Evolutionary conservation across 257 asterid species (phyloP), one percentile per base, ranked within the genome.

Genomic region (Nicotiana obtusifolia): DNA sequence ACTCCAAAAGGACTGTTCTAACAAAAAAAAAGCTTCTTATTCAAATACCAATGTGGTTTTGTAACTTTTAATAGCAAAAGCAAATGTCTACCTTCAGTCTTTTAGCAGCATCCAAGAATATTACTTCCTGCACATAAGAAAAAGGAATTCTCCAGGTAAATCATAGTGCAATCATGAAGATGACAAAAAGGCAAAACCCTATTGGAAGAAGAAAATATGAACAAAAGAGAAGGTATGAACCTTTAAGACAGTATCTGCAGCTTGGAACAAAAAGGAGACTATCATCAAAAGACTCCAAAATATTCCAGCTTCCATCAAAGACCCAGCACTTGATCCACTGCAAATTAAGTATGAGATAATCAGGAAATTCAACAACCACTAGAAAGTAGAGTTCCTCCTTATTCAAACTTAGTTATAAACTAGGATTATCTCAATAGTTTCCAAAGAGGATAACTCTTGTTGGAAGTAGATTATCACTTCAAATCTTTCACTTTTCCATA

Each of bases 201-300:
- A 24, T 24, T 75, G 44, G n/a, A 75, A 75, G 41, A 71, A 71
- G 37, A 49, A 47, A n/a, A 75, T 37, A 49, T 37, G 41, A 75
- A 75, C 26, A 78, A 37, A 77, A 79, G 77, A 88, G 84, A 82
- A 85, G 82, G 59, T 56, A 54, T 82, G 77, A 81, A 95, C 99
- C 98, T 95, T 95, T 89, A 94, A 82, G 82, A 95, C 93, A 54
- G 98, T 89, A 83, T 95, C 99, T 78, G 94, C 99, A 81, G 99
- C 99, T 91, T 94, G 99, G 62, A 94, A 87, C 64, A 96, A 88
- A 93, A 96, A 96, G 47, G 99, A 96, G 83, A 93, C 81, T 56
- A 94, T 89, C 99, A 96, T 94, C 87, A 94, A 86, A 90, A 89
- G 84, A 86, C 97, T 96, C 99, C 99, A 96, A 88, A 94, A 94